Evolutionary conservation across 2,329 filamentous ascomycete genomes (phyloP).

Genomic region (Cytospora schulzeri): DNA sequence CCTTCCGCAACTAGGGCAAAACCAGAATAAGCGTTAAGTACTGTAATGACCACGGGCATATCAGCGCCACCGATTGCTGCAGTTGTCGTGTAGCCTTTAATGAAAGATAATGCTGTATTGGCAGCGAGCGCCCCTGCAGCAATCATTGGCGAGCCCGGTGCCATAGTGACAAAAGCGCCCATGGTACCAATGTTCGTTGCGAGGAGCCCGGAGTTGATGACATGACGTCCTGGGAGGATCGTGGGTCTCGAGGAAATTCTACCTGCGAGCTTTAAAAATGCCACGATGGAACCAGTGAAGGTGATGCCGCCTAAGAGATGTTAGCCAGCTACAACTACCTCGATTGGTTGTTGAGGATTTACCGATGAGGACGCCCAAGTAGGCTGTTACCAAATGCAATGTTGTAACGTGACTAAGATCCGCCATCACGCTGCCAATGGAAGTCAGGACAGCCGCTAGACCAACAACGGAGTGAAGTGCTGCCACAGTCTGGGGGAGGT

Average conservation of each 20-base stretch:
- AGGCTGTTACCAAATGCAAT: constrained; percentile 82
- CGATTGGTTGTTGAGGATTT: constrained; percentile 18
- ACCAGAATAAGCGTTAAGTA: constrained; percentile 87
- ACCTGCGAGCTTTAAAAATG: constrained; percentile 84
- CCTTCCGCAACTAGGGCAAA: constrained; percentile 90
- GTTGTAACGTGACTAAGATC: constrained; percentile 71
- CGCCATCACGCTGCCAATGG: constrained; percentile 82
- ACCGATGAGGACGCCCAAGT: constrained; percentile 83
- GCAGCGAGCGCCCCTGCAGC: constrained; percentile 77
- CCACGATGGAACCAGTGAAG: constrained; percentile 88
- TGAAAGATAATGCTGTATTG: constrained; percentile 76
- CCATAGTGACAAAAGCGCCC: constrained; percentile 80
- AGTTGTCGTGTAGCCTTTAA: constrained; percentile 86
- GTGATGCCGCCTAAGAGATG: constrained; percentile 67
- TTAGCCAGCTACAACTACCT: constrained; percentile 15
- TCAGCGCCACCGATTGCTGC: constrained; percentile 90
- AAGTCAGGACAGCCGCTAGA: constrained; percentile 84
- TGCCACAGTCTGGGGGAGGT: constrained; percentile 85
- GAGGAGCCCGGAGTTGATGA: constrained; percentile 74
- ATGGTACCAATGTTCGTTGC: constrained; percentile 79
- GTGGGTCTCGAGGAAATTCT: constrained; percentile 79
- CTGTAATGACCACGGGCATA: constrained; percentile 90
- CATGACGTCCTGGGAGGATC: constrained; percentile 71
- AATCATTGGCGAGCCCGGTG: constrained; percentile 75
- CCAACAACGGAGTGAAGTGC: constrained; percentile 89